Conservation (phyloP, 371 early-diverging fungal genomes). For the Thermomucor indicae-seudaticae region DNA sequence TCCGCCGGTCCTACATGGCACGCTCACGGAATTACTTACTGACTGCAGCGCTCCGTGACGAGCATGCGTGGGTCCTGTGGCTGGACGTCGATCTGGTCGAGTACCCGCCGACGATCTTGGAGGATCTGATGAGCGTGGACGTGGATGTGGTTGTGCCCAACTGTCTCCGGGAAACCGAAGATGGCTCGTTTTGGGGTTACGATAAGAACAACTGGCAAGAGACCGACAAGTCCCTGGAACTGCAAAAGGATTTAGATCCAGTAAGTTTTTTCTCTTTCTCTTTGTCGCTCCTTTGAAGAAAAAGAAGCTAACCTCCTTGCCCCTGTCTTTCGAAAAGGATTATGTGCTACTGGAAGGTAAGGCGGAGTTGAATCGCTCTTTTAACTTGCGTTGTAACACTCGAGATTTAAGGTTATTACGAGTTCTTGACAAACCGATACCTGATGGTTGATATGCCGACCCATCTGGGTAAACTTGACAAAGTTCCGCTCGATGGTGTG, state of each 20-base stretch:
- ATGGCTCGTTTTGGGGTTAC: slow-evolving; percentile 48
- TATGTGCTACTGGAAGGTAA: slow-evolving; percentile 41
- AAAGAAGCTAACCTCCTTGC: not conserved
- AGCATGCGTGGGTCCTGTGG: slow-evolving; percentile 61
- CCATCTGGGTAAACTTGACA: slow-evolving; percentile 21
- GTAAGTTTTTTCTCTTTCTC: slow-evolving; percentile 8
- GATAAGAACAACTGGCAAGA: slow-evolving; percentile 73
- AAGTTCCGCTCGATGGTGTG: slow-evolving; percentile 35
- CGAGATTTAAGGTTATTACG: slow-evolving; percentile 30
- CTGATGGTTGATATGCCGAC: slow-evolving; percentile 51
- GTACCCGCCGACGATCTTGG: slow-evolving; percentile 48
- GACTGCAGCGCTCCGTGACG: slow-evolving; percentile 43
- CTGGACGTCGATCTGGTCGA: slow-evolving; percentile 56
- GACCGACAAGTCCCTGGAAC: slow-evolving; percentile 47
- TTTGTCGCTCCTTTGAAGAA: not conserved
- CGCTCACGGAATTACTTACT: slow-evolving; percentile 53
- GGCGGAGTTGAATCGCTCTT: no score
- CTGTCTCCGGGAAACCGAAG: slow-evolving; percentile 47
- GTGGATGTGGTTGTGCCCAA: slow-evolving; percentile 60
- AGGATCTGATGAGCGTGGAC: slow-evolving; percentile 48
- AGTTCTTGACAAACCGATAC: slow-evolving; percentile 33
- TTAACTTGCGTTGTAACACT: no score
- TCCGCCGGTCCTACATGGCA: slow-evolving; percentile 56
- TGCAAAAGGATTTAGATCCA: slow-evolving; percentile 48
- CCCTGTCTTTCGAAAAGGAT: slow-evolving; percentile 8